phyloP scores from a whole-genome alignment of 2,329 filamentous ascomycete genomes.

The Ilyonectria destructans region DNA sequence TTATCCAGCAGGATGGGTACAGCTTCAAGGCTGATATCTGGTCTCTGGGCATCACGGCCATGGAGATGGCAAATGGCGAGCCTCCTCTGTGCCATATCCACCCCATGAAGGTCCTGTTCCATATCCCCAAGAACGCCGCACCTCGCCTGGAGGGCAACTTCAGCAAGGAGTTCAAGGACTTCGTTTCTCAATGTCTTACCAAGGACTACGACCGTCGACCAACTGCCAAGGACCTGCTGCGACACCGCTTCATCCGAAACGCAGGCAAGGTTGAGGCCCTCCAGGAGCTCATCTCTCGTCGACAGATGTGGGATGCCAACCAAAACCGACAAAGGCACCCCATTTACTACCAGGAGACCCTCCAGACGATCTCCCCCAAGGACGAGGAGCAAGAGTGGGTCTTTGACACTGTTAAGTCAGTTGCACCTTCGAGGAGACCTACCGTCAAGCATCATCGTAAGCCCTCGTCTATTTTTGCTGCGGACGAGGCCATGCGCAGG shows the following conservation, averaged over 20 bases:
- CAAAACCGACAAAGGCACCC: constrained; percentile 79
- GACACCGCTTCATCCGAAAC: constrained; percentile 88
- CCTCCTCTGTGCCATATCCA: constrained; percentile 90
- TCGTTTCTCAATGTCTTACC: constrained; percentile 89
- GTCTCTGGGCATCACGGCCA: constrained; percentile 92
- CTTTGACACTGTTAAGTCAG: constrained; percentile 92
- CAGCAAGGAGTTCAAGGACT: constrained; percentile 94
- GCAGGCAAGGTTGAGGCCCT: constrained; percentile 91
- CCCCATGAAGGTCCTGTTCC: constrained; percentile 94
- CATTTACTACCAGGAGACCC: constrained; percentile 94
- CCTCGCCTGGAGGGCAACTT: constrained; percentile 89
- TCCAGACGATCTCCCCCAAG: constrained; percentile 79
- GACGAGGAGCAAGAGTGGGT: constrained; percentile 91
- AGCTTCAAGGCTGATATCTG: constrained; percentile 96
- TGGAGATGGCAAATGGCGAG: constrained; percentile 90
- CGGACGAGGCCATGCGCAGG: constrained; percentile 74
- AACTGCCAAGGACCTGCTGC: constrained; percentile 88
- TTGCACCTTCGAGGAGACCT: constrained; percentile 69
- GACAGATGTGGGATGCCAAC: constrained; percentile 86
- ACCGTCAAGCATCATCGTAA: constrained; percentile 68
- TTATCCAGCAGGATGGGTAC: constrained; percentile 87
- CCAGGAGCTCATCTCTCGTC: constrained; percentile 88
- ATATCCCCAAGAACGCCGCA: constrained; percentile 90
- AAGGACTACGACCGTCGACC: constrained; percentile 92
- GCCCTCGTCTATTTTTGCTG: constrained; percentile 70